These are phyloP conservation scores for Aspergillus tanneri DNA, from an alignment of 2,329 filamentous ascomycete genomes.

Conservation along the genomic window DNA sequence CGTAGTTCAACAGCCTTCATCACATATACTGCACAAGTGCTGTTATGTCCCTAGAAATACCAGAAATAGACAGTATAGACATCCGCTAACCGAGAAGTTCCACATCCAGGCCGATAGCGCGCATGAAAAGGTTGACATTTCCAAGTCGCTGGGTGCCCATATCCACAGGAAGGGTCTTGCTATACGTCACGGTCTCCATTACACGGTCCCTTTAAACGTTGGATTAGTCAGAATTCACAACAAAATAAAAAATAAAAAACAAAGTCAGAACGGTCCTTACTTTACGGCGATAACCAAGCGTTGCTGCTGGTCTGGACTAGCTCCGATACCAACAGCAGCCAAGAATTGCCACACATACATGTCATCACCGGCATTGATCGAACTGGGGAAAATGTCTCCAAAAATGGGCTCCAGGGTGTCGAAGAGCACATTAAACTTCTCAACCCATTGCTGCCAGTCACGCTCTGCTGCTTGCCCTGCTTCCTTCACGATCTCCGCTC, in stretches of 20 bases:
- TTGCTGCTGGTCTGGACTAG: constrained; percentile 91
- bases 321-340: constrained; percentile 89
- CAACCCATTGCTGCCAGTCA: constrained; percentile 79
- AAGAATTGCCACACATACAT: constrained; percentile 98
- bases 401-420: constrained; percentile 81
- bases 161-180: constrained; percentile 83
- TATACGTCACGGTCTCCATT: constrained; percentile 86
- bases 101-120: constrained; percentile 96
- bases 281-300: constrained; percentile 92
- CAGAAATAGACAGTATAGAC: background rate
- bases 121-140: constrained; percentile 98
- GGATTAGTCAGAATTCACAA: constrained; percentile 16
- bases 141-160: constrained; percentile 80
- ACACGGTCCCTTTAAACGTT: constrained; percentile 67
- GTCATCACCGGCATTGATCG: constrained; percentile 87
- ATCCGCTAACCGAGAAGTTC: constrained; percentile 62
- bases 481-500: constrained; percentile 90
- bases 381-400: constrained; percentile 82
- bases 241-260: constrained; percentile 14
- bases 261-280: no score
- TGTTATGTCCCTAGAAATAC: background rate
- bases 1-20: no score
- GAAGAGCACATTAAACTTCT: constrained; percentile 83
- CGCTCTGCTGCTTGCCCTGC: constrained; percentile 67
- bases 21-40: no score